Base-by-base conservation (phyloP, 1,139 yeast genomes). In the Magnusiomyces tetraspermus region DNA sequence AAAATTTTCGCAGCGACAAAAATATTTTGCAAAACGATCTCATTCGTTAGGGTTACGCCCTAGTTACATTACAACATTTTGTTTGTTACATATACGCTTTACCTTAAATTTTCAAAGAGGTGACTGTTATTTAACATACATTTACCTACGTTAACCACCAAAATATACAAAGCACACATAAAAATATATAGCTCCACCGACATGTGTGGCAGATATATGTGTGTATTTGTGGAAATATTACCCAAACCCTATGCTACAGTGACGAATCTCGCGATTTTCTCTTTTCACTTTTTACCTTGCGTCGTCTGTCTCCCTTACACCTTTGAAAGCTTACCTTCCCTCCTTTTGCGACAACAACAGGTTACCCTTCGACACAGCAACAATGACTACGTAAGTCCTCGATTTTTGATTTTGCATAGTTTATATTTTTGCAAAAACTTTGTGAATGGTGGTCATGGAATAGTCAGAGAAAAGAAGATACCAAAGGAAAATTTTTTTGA, bases 321-420 rank as follows among this genome's bases (percentile, higher is more conserved):
- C n/a, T n/a, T n/a, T n/a, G n/a, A 15, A 33, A 46, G 41, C 41
- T 11, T 21, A 28, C 11, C 33, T 28, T 8, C 33, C 33, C 33
- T 30, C 41, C 23, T 22, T 46, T 22, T n/a, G n/a, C n/a, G 48
- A 46, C 48, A 46, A 31, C 48, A 11, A 6, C 28, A 46, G 48
- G 48, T 46, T 46, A 31, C 48, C 38, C 41, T 46, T 46, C 48
- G 48, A 46, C 48, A 43, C 46, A 31, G 17, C 48, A 46, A 46
- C 30, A 33, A 33, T 33, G 40, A 33, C 48, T 46, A 33, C 48
- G 48, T 46, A 46, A 46, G 48, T 46, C 6, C 33, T 11, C 11
- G 33, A 8, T 6, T 11, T 28, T 28, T 28, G 6, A 8, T 6
- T 8, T 8, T 11, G 33, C 11, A 28, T 11, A 11, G 6, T 6